These are phyloP conservation scores for Aspergillus persii DNA, from an alignment of 2,329 filamentous ascomycete species.

Conservation along the genomic window DNA sequence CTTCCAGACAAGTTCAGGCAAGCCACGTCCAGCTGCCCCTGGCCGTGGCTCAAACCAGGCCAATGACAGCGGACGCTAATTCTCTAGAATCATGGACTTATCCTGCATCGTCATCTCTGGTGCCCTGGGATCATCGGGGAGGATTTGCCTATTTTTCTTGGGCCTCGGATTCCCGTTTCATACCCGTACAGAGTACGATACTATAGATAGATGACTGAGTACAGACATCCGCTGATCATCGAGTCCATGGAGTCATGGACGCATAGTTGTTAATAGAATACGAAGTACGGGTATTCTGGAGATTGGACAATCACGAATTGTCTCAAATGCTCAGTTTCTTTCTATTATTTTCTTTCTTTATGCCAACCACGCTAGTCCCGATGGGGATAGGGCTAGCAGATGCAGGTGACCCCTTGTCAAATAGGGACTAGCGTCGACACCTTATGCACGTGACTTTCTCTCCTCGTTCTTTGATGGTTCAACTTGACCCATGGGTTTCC, in stretches of 20 bases:
- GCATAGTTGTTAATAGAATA: no score
- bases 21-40: conserved; percentile 1
- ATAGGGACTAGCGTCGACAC: not conserved
- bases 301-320: not conserved
- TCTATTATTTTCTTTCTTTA: not conserved
- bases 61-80: conserved; percentile 2
- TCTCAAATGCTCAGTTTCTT: not conserved
- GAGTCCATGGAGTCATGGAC: no score
- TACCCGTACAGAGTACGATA: not conserved
- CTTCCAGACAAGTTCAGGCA: not conserved
- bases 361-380: not conserved
- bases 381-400: not conserved
- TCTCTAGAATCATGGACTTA: not conserved
- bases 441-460: no score
- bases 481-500: no score
- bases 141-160: not conserved
- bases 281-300: no score
- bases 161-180: not conserved
- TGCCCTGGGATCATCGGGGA: not conserved
- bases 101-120: not conserved
- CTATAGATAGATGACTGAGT: not conserved
- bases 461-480: not conserved
- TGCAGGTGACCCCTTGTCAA: not conserved
- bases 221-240: not conserved
- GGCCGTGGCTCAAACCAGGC: conserved; percentile 1